Evolutionary conservation across 176 grass and related monocot genomes (phyloP).

Genomic region (Cocos nucifera): DNA sequence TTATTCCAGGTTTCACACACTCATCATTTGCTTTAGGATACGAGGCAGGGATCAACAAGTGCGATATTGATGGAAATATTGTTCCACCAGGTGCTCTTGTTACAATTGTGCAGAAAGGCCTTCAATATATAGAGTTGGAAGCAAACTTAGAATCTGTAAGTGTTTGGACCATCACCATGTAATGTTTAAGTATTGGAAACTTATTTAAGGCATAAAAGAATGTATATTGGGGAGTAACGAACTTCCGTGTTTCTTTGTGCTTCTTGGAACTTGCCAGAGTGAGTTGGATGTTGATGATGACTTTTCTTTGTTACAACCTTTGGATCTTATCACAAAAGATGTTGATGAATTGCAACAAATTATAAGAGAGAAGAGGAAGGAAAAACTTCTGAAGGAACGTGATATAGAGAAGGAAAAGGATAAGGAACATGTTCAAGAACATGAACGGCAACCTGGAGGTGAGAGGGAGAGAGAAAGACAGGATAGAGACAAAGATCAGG

Average conservation of each 20-base stretch:
- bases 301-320: constrained; percentile 83
- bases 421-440: constrained; percentile 38
- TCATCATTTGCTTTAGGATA: constrained; percentile 79
- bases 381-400: constrained; percentile 42
- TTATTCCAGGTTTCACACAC: constrained; percentile 68
- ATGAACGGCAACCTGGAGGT: constrained; percentile 33
- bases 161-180: constrained; percentile 12
- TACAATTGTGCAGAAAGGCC: constrained; percentile 84
- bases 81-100: constrained; percentile 86
- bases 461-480: constrained; percentile 57
- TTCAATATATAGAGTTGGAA: constrained; percentile 96
- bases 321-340: constrained; percentile 94
- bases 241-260: neutral
- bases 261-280: constrained; percentile 31
- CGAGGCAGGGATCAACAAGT: constrained; percentile 79
- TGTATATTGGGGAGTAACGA: too few relatives aligned
- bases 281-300: constrained; percentile 62
- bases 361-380: constrained; percentile 65
- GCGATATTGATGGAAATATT: constrained; percentile 72
- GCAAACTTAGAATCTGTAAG: constrained; percentile 68
- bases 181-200: too few relatives aligned
- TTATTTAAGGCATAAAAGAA: too few relatives aligned
- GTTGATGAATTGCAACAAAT: constrained; percentile 73
- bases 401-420: constrained; percentile 66
- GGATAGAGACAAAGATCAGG: constrained; percentile 63